phyloP scores from a whole-genome alignment of 768 basidiomycete species.

The Jaapia argillacea region DNA sequence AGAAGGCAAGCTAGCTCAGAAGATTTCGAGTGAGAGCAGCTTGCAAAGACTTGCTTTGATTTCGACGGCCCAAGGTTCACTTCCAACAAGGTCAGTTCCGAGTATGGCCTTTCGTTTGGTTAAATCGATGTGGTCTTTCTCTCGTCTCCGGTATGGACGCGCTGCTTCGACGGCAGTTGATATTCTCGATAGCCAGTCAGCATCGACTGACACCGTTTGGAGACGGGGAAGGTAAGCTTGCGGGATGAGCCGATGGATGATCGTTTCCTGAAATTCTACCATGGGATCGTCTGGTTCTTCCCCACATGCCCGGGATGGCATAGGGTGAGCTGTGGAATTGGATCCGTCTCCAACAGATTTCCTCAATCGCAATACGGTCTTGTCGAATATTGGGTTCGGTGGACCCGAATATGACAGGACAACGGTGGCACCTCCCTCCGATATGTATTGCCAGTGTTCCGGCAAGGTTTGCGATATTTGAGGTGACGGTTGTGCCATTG shows the following conservation, averaged over 20 bases:
- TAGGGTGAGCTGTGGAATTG: slow-evolving; percentile 3
- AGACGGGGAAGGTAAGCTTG: slow-evolving; percentile 46
- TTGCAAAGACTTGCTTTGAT: slow-evolving; percentile 60
- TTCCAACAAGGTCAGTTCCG: slow-evolving; percentile 73
- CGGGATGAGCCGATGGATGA: slow-evolving; percentile 61
- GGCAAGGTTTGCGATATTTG: slow-evolving; percentile 21
- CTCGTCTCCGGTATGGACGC: slow-evolving; percentile 49
- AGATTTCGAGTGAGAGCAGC: background rate
- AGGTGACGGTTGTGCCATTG: too few species aligned
- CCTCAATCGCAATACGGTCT: slow-evolving; percentile 68
- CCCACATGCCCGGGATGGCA: slow-evolving; percentile 2
- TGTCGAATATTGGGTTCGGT: slow-evolving; percentile 36
- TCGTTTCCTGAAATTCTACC: slow-evolving; percentile 48
- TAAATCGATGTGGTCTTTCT: slow-evolving; percentile 50
- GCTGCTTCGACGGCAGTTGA: slow-evolving; percentile 30
- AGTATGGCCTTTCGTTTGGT: slow-evolving; percentile 48
- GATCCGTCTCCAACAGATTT: slow-evolving; percentile 30
- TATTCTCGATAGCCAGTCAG: slow-evolving; percentile 53
- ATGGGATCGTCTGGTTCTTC: slow-evolving; percentile 24
- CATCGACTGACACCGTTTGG: slow-evolving; percentile 32
- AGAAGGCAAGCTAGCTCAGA: background rate
- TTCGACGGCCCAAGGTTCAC: slow-evolving; percentile 63
- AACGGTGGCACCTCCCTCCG: slow-evolving; percentile 89
- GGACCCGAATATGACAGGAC: slow-evolving; percentile 77
- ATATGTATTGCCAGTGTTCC: slow-evolving; percentile 70